These are phyloP conservation scores for Colletotrichum zoysiae DNA, from an alignment of 2,329 filamentous ascomycete genomes.

Conservation along the genomic window DNA sequence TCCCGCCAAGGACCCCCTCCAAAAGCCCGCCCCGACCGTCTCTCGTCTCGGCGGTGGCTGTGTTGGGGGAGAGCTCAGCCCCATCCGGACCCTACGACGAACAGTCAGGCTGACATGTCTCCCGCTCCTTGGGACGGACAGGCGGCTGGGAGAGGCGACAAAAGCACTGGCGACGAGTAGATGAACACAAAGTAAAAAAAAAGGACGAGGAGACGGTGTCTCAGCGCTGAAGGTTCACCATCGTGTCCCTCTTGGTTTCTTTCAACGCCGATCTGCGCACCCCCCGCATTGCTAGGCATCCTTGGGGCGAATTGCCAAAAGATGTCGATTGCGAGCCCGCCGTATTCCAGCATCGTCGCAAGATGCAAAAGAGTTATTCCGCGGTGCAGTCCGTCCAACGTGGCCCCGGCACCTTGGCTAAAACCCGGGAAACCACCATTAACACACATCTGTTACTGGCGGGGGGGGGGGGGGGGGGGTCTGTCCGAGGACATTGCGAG, in stretches of 20 bases:
- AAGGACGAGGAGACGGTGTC: neutral
- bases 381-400: neutral
- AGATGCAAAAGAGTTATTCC: neutral
- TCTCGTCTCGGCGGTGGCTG: neutral
- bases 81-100: neutral
- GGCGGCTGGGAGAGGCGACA: neutral
- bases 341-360: neutral
- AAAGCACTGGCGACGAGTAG: neutral
- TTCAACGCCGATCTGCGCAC: neutral
- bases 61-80: neutral
- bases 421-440: too few relatives aligned
- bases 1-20: neutral
- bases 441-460: neutral
- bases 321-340: too few relatives aligned
- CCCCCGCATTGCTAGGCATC: neutral
- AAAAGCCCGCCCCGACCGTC: neutral
- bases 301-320: neutral
- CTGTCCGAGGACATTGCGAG: too few relatives aligned
- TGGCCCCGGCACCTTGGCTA: neutral
- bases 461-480: neutral
- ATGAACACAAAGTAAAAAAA: neutral
- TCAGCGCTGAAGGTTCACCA: neutral
- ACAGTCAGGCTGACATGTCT: neutral
- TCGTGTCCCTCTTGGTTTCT: neutral
- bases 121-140: neutral